Base-by-base conservation (phyloP, 2,329 filamentous ascomycete genomes). In the Orbilia quercus region DNA sequence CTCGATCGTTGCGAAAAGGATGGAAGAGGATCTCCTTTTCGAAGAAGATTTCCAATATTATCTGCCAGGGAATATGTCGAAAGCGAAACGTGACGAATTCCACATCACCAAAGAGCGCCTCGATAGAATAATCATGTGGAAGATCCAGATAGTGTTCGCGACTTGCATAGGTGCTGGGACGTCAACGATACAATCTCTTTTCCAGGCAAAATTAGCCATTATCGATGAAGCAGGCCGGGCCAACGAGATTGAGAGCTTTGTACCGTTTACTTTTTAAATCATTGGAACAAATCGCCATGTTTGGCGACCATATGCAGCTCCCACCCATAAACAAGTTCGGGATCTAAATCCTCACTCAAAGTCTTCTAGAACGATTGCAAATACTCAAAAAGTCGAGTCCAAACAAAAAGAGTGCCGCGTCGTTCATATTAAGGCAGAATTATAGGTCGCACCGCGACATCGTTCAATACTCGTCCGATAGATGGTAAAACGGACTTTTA, bases 271-370 rank as follows among this genome's bases (percentile, higher is more conserved):
- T 1, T 7, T 12, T 4, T n/a, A 18, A 25, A 1, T 31, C 31
- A 1, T 18, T 53, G 18, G 18, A 20, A 7, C 58, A 63, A 20
- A 14, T 44, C 11, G 34, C 47, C 1, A 7, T 63, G 1, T 18
- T 53, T 5, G 58, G 58, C 7, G 58, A 63, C 18, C 58, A 36
- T 11, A 34, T 25, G 12, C 58, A 63, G n/a, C 45, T 63, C 6
- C 58, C 45, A 12, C 58, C 58, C 2, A 6, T 63, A 0, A 42
- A 18, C 16, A 5, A 7, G 2, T 28, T 42, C 34, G 1, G 36
- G 7, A 51, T 63, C 1, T 31, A 18, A 5, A 23, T 63, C n/a
- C 34, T 63, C 1, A 22, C 12, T 1, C 7, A 6, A 1, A 63
- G 58, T 22, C 14, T 63, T 7, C 18, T 63, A 2, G 45, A 53